A percentile compares a stretch with the other conserved stretches of the same genome.
Conservation (phyloP, 2,329 filamentous ascomycete species). For the Mollisiaceae sp. region DNA sequence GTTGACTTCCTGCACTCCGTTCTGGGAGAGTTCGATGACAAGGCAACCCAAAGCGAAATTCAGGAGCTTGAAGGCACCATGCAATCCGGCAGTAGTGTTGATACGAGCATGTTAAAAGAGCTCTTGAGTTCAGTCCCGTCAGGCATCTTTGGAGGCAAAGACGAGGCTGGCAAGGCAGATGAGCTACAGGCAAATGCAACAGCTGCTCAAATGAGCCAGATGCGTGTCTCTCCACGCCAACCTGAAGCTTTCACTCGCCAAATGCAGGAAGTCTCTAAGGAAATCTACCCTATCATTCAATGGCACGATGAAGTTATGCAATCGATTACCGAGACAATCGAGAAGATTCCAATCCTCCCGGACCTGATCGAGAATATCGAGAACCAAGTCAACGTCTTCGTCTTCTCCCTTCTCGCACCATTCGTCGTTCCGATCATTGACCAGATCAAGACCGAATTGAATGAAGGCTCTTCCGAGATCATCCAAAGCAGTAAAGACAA, state of each 20-base stretch:
- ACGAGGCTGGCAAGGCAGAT: constrained; percentile 77
- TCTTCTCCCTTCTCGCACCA: constrained; percentile 89
- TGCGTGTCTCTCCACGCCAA: constrained; percentile 75
- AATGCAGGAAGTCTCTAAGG: constrained; percentile 71
- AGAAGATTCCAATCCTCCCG: constrained; percentile 83
- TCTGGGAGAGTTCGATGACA: constrained; percentile 80
- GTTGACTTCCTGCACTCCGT: constrained; percentile 95
- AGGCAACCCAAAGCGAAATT: constrained; percentile 88
- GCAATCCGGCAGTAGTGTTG: constrained; percentile 63
- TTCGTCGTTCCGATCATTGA: constrained; percentile 84
- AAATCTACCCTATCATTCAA: constrained; percentile 88
- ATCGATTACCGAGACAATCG: constrained; percentile 75
- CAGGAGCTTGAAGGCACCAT: constrained; percentile 87
- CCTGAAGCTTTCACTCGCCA: constrained; percentile 86
- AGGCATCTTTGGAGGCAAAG: constrained; percentile 76
- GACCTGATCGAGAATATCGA: constrained; percentile 86
- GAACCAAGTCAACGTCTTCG: constrained; percentile 86
- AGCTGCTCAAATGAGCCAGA: constrained; percentile 75
- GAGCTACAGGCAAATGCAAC: constrained; percentile 79
- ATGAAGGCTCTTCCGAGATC: constrained; percentile 84
- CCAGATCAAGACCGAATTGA: constrained; percentile 86
- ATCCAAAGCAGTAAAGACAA: constrained; percentile 84
- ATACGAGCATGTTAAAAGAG: constrained; percentile 77
- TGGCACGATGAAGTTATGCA: constrained; percentile 92
- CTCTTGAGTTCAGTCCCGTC: constrained; percentile 82